These are phyloP conservation scores for Solanum pimpinellifolium DNA, from an alignment of 257 asterid genomes.

Conservation along the genomic window DNA sequence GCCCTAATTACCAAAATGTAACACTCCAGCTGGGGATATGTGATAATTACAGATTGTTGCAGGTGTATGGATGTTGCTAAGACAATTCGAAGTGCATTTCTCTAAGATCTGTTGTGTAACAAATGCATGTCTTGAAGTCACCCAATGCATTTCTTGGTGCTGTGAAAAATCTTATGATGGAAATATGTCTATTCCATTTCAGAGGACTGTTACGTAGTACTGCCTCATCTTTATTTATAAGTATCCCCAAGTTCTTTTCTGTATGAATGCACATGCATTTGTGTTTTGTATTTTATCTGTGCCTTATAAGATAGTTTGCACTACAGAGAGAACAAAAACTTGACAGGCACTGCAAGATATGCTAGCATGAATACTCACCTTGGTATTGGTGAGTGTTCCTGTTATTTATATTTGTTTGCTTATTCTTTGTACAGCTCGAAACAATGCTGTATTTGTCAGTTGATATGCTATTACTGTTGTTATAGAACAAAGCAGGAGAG, in stretches of 20 bases:
- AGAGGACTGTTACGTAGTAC: not conserved
- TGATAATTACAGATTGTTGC: not conserved
- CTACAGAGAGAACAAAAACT: slow-evolving; percentile 87
- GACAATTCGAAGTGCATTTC: not conserved
- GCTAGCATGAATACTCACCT: slow-evolving; percentile 98
- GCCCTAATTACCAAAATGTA: not conserved
- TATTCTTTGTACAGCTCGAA: not conserved
- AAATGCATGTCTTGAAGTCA: not conserved
- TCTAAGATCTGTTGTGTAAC: not conserved
- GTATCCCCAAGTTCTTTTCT: not conserved
- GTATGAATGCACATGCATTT: not conserved
- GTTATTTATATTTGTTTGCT: not conserved
- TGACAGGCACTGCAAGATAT: slow-evolving; percentile 97
- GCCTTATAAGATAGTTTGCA: not conserved
- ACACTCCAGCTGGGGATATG: not conserved
- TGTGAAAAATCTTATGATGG: not conserved
- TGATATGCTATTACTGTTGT: not conserved
- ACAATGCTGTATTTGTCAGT: not conserved
- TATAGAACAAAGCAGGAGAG: slow-evolving; percentile 97
- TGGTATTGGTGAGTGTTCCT: slow-evolving; percentile 65
- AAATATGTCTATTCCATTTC: not conserved
- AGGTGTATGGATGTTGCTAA: not conserved
- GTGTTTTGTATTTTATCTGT: not conserved
- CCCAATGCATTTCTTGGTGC: not conserved
- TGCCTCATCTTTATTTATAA: not conserved